phyloP scores from a whole-genome alignment of 139 green algal species.

The Chlamydomonas applanata region DNA sequence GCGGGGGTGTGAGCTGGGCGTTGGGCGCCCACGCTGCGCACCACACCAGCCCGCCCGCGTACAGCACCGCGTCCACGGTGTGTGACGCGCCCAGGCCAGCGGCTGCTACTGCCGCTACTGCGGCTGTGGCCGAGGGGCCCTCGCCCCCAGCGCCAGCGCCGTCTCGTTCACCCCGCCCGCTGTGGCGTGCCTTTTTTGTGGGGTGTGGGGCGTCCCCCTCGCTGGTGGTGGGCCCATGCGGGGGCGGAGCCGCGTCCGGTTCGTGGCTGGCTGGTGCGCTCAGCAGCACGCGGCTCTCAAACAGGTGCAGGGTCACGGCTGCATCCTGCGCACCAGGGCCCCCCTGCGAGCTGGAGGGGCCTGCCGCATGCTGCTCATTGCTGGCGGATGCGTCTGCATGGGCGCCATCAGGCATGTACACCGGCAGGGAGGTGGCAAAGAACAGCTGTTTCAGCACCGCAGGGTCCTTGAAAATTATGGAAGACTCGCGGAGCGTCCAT shows the following conservation, averaged over 20 bases:
- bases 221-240: too few species aligned
- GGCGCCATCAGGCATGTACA: too few species aligned
- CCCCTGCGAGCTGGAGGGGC: background rate
- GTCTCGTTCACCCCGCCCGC: background rate
- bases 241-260: background rate
- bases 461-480: too few species aligned
- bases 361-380: background rate
- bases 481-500: too few species aligned
- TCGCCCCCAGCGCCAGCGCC: too few species aligned
- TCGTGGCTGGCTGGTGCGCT: background rate
- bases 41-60: conserved; percentile 2
- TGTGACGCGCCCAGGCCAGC: too few species aligned
- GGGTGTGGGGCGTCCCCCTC: too few species aligned
- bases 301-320: background rate
- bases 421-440: too few species aligned
- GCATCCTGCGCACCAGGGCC: background rate
- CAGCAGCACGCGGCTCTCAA: background rate
- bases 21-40: background rate
- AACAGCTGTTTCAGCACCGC: too few species aligned
- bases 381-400: background rate
- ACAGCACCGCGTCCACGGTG: background rate
- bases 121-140: too few species aligned
- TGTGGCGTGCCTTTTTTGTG: background rate
- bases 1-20: background rate
- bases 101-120: too few species aligned